These are phyloP conservation scores for Russula emetica DNA, from an alignment of 768 basidiomycete genomes.

Conservation along the genomic window DNA sequence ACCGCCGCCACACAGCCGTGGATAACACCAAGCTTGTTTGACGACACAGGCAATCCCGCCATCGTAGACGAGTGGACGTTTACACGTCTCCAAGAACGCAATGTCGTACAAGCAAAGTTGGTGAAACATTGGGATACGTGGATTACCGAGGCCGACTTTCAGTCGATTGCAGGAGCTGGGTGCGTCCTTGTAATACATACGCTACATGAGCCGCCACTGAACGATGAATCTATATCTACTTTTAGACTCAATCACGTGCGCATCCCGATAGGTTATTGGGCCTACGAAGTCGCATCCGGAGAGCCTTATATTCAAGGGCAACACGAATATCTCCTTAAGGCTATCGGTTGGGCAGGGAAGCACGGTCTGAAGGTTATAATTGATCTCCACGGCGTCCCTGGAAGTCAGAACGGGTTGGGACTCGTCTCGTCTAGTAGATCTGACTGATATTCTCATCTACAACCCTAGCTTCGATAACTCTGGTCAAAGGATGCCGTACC, in stretches of 20 bases:
- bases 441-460: slow-evolving; percentile 26
- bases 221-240: neutral
- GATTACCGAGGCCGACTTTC: slow-evolving; percentile 81
- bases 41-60: slow-evolving; percentile 51
- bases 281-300: slow-evolving; percentile 70
- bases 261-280: slow-evolving; percentile 88
- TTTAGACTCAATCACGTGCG: slow-evolving; percentile 75
- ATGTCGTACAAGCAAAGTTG: slow-evolving; percentile 47
- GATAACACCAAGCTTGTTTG: slow-evolving; percentile 75
- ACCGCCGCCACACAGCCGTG: slow-evolving; percentile 45
- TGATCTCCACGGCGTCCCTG: slow-evolving; percentile 69
- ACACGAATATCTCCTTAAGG: slow-evolving; percentile 61
- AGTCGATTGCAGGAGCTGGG: slow-evolving; percentile 71
- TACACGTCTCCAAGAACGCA: slow-evolving; percentile 51
- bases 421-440: slow-evolving; percentile 37
- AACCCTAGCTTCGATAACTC: slow-evolving; percentile 73
- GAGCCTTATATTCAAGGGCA: slow-evolving; percentile 81
- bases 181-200: slow-evolving; percentile 31
- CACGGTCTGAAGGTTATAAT: slow-evolving; percentile 77
- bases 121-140: slow-evolving; percentile 74
- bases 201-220: neutral
- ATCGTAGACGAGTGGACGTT: slow-evolving; percentile 82
- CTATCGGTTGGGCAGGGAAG: slow-evolving; percentile 65
- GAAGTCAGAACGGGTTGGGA: slow-evolving; percentile 68
- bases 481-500: slow-evolving; percentile 58